Evolutionary conservation across 768 basidiomycete species (phyloP).

Genomic region (Epithele typhae): DNA sequence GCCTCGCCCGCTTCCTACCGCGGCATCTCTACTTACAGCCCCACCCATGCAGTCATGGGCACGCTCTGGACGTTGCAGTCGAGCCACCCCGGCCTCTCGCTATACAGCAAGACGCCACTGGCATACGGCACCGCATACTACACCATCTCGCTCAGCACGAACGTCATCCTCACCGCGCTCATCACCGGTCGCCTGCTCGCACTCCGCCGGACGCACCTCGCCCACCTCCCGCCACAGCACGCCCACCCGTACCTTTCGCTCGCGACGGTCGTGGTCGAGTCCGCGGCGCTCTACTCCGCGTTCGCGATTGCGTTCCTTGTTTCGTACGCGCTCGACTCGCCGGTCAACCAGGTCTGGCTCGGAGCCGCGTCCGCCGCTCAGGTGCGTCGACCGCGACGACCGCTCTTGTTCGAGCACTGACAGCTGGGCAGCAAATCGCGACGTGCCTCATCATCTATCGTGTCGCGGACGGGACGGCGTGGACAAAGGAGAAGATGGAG

Average conservation of each 20-base stretch:
- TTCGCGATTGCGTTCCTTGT: slow-evolving; percentile 22
- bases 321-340: slow-evolving; percentile 13
- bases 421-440: slow-evolving; percentile 6
- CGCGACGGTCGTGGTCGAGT: slow-evolving; percentile 21
- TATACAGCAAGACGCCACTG: slow-evolving; percentile 18
- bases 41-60: slow-evolving; percentile 30
- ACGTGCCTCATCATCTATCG: slow-evolving; percentile 23
- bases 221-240: slow-evolving; percentile 9
- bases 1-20: slow-evolving; percentile 4
- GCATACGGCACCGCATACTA: slow-evolving; percentile 17
- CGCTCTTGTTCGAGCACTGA: no score
- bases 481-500: slow-evolving; percentile 9
- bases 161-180: slow-evolving; percentile 19
- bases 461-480: slow-evolving; percentile 18
- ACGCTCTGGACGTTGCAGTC: slow-evolving; percentile 41
- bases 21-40: slow-evolving; percentile 7
- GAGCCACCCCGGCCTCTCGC: slow-evolving; percentile 35
- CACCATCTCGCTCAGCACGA: slow-evolving; percentile 14
- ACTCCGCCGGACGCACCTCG: slow-evolving; percentile 9
- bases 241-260: slow-evolving; percentile 11
- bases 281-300: slow-evolving; percentile 21
- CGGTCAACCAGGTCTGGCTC: slow-evolving; percentile 7
- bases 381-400: not conserved
- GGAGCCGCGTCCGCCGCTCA: slow-evolving; percentile 10
- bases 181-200: slow-evolving; percentile 16